phyloP scores from a whole-genome alignment of 441 rosid species.

The Melastoma candidum region DNA sequence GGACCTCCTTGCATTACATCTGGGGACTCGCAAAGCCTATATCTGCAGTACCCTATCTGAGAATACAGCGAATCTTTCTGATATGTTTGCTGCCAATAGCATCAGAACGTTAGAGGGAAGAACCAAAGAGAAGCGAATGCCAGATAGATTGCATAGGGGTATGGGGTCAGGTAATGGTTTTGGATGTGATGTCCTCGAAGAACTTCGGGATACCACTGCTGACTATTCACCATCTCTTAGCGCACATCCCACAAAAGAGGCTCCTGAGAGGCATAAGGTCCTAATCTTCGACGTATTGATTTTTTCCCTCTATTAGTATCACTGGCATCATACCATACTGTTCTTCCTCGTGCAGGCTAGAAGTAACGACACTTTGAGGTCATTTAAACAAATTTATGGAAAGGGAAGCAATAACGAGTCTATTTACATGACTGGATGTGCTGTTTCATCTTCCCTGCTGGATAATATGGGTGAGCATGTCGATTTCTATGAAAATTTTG shows the following conservation, averaged over 20 bases:
- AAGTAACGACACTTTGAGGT: slow-evolving; percentile 21
- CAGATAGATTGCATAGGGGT: slow-evolving; percentile 30
- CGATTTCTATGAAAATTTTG: slow-evolving; percentile 16
- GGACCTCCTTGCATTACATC: slow-evolving; percentile 25
- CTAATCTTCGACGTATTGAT: slow-evolving; percentile 2
- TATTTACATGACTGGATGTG: slow-evolving; percentile 23
- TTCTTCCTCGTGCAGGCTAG: slow-evolving; percentile 27
- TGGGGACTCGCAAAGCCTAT: slow-evolving; percentile 22
- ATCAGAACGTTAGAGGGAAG: slow-evolving; percentile 38
- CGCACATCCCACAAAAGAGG: slow-evolving; percentile 15
- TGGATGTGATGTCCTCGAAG: slow-evolving; percentile 24
- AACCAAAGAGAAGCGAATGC: slow-evolving; percentile 28
- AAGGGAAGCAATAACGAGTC: slow-evolving; percentile 27
- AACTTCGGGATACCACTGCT: slow-evolving; percentile 20
- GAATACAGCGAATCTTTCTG: slow-evolving; percentile 18
- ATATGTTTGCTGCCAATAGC: slow-evolving; percentile 24
- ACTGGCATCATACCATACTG: slow-evolving; percentile 8
- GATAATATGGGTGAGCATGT: slow-evolving; percentile 25
- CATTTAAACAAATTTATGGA: slow-evolving; percentile 25
- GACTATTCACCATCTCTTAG: slow-evolving; percentile 13
- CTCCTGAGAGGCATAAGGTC: slow-evolving; percentile 38
- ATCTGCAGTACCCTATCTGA: slow-evolving; percentile 23
- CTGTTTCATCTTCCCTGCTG: slow-evolving; percentile 14
- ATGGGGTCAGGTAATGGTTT: slow-evolving; percentile 29
- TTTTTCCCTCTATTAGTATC: slow-evolving; percentile 2